A percentile compares a stretch with the other conserved stretches of the same genome.
Conservation (phyloP, 106 monocot genomes). For the Ottelia alismoides region DNA sequence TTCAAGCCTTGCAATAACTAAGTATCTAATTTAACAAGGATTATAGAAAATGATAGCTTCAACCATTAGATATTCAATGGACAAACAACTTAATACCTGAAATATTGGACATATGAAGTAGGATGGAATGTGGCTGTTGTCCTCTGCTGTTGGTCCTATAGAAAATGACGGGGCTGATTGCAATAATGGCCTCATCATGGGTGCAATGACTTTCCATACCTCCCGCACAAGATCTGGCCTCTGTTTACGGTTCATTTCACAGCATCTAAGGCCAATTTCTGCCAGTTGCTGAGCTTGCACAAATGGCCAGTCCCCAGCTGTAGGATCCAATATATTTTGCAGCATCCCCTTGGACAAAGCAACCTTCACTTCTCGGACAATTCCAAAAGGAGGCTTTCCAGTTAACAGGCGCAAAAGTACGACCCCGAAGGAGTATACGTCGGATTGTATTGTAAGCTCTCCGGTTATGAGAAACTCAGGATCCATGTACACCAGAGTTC, state of each 20-base stretch:
- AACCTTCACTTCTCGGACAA: constrained; percentile 13
- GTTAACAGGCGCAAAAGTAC: constrained; percentile 15
- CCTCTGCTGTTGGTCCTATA: too few species aligned
- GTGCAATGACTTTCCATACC: constrained; percentile 28
- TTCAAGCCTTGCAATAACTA: too few species aligned
- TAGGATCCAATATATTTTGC: constrained; percentile 9
- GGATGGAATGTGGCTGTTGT: too few species aligned
- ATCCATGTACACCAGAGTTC: constrained; percentile 11
- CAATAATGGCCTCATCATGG: too few species aligned
- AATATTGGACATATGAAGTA: too few species aligned
- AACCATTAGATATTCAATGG: too few species aligned
- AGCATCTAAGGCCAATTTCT: constrained; percentile 24
- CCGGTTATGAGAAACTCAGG: constrained; percentile 12
- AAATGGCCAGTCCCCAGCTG: constrained; percentile 22
- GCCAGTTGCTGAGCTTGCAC: constrained; percentile 14
- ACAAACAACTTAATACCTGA: too few species aligned
- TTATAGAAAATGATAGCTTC: too few species aligned
- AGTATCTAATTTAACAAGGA: too few species aligned
- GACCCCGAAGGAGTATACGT: constrained; percentile 19
- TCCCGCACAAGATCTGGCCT: constrained; percentile 27
- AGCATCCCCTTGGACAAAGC: constrained; percentile 10
- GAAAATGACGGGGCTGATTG: too few species aligned
- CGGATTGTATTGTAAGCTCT: constrained; percentile 6
- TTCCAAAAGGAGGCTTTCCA: neutral
- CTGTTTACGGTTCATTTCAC: constrained; percentile 17